Evolutionary conservation across 306 rosid species (phyloP), one percentile per base, ranked within the genome.

Genomic region (Luffa aegyptiaca): DNA sequence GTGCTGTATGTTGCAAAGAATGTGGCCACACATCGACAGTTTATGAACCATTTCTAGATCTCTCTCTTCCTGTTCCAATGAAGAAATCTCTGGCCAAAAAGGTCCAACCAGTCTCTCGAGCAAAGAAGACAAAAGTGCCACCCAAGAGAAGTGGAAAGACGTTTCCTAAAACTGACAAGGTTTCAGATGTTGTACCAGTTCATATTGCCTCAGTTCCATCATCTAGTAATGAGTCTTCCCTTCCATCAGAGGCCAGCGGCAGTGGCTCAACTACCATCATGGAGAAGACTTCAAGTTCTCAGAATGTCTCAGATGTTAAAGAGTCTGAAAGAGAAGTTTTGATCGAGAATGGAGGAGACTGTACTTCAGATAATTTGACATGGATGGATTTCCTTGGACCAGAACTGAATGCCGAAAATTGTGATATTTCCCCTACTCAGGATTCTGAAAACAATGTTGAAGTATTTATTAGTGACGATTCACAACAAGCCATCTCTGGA

Each of bases 1-100:
- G 98, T 83, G 88, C 94, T 56, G 93, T 93, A 37, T 10, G 96
- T 79, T 96, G 99, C 75, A 62, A 79, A 65, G 96, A 89, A 81
- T 96, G 99, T 75, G 93, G 96, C 72, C 91, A 93, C 86, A 88
- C 90, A 78, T 96, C 99, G 70, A 89, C 93, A 13, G 93, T 96
- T 73, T 90, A 91, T 20, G 99, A 96, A 75, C 97, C 99, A 36
- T 93, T 90, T 83, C 81, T 96, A 80, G 98, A 96, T 88, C 92
- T 96, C 53, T 96, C 99, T 56, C 84, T 96, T 66, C 88, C 99
- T 6, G 96, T 96, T 82, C 99, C 99, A 74, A 91, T 93, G 74
- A 96, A 86, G 83, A 93, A 88, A 74, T 84, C 94, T 81, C 90
- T 86, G 58, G 71, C 91, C 68, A 86, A 85, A 80, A 89, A 91